phyloP scores from a whole-genome alignment of 305 asterid genomes.

The Solanum hybrid region DNA sequence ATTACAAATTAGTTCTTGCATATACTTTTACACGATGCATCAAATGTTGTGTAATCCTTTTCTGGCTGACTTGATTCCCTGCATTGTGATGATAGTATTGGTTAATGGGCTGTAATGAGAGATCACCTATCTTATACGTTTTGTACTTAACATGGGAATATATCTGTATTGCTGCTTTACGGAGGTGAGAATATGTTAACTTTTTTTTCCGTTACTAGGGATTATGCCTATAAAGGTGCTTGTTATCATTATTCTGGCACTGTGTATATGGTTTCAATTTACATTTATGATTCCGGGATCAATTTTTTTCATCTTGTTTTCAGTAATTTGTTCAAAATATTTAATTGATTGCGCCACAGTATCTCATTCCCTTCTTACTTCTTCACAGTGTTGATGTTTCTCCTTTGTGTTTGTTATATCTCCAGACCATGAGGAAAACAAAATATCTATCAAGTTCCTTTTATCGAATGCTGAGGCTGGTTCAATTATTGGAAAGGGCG shows the following conservation, averaged over 20 bases:
- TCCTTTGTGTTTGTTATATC: background rate
- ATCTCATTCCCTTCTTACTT: background rate
- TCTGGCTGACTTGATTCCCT: background rate
- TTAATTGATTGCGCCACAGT: background rate
- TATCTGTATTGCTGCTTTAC: background rate
- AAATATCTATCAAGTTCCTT: constrained; percentile 79
- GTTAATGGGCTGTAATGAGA: background rate
- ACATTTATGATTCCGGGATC: background rate
- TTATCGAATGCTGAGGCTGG: constrained; percentile 98
- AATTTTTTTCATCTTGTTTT: background rate
- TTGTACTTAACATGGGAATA: background rate
- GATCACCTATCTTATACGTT: background rate
- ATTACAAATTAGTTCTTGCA: background rate
- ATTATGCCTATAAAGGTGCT: background rate
- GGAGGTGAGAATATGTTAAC: background rate
- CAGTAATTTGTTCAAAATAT: background rate
- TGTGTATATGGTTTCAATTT: background rate
- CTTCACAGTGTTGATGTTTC: background rate
- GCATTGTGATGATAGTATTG: background rate
- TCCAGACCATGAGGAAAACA: constrained; percentile 29
- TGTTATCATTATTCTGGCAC: background rate
- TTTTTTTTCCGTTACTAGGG: background rate
- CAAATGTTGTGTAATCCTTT: background rate
- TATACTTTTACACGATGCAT: background rate
- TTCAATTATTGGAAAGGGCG: constrained; percentile 92